These are phyloP conservation scores for Lasiosphaeria miniovina DNA, from an alignment of 495 filamentous ascomycete species.

Conservation along the genomic window DNA sequence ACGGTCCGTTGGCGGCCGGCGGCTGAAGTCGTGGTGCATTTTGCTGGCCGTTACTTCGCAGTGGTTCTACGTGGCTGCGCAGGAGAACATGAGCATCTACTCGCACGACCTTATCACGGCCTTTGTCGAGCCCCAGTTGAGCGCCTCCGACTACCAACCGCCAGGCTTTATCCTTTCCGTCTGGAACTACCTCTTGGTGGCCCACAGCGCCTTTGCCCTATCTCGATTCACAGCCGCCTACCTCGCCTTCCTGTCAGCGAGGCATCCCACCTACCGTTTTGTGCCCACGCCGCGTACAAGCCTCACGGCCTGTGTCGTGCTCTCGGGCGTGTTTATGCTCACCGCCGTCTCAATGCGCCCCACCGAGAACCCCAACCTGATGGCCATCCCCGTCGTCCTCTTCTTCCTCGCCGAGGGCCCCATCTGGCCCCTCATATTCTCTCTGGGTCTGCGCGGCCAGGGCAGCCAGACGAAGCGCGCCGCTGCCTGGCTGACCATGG, in stretches of 20 bases:
- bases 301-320: constrained; percentile 42
- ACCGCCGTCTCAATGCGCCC: constrained; percentile 48
- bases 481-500: constrained; percentile 63
- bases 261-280: constrained; percentile 32
- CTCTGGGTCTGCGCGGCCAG: constrained; percentile 65
- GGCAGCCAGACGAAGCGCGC: constrained; percentile 68
- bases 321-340: constrained; percentile 44
- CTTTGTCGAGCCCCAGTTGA: constrained; percentile 34
- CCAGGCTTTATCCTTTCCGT: constrained; percentile 54
- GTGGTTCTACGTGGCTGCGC: constrained; percentile 71
- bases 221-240: constrained; percentile 46
- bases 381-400: constrained; percentile 56
- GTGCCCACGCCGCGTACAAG: constrained; percentile 53
- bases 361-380: constrained; percentile 44
- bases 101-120: constrained; percentile 50
- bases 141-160: constrained; percentile 12
- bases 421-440: constrained; percentile 70
- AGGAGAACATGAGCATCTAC: constrained; percentile 67
- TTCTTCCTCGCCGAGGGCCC: constrained; percentile 68
- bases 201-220: constrained; percentile 46
- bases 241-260: constrained; percentile 51
- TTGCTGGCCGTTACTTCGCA: constrained; percentile 64
- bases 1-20: constrained; percentile 31
- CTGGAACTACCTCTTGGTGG: constrained; percentile 48
- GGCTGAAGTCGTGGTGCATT: constrained; percentile 46